A percentile compares a stretch with the other conserved stretches of the same genome.
Conservation (phyloP, 208 protist genomes). For the Trypanosoma platydactyli region DNA sequence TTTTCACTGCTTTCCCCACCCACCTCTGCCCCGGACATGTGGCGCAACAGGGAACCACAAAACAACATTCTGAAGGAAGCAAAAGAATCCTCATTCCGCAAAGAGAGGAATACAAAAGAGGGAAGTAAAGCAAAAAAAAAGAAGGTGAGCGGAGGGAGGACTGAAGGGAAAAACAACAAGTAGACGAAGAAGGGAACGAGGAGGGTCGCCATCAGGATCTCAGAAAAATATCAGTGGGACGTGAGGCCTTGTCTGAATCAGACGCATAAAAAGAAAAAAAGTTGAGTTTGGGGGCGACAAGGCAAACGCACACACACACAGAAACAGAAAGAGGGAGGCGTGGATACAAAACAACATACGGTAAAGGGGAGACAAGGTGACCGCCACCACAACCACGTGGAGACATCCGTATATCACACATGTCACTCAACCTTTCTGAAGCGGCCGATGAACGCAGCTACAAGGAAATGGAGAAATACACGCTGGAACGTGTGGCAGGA, state of each 20-base stretch:
- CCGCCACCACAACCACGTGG: slow-evolving; percentile 13
- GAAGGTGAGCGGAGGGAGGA: slow-evolving; percentile 23
- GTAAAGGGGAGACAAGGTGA: neutral
- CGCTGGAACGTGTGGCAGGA: slow-evolving; percentile 92
- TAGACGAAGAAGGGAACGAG: slow-evolving; percentile 1
- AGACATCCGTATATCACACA: slow-evolving; percentile 27
- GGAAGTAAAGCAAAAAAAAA: slow-evolving; percentile 23
- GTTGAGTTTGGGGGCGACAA: too few relatives aligned
- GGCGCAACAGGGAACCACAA: neutral
- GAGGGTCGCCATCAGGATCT: too few relatives aligned
- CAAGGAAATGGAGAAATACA: slow-evolving; percentile 86
- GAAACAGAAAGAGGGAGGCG: neutral
- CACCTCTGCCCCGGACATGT: neutral
- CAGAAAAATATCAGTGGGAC: too few relatives aligned
- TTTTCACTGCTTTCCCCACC: too few relatives aligned
- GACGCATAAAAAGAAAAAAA: too few relatives aligned
- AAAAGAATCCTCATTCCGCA: too few relatives aligned
- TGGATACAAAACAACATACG: neutral
- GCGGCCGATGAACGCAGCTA: slow-evolving; percentile 68
- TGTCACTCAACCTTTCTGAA: slow-evolving; percentile 61
- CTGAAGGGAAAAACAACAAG: slow-evolving; percentile 19
- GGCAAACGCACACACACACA: neutral
- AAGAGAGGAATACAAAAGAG: slow-evolving; percentile 18
- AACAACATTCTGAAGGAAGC: slow-evolving; percentile 20
- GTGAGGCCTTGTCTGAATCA: too few relatives aligned